Base-by-base conservation (phyloP, 192 early-diverging fungal genomes). In the Gamsiella multidivaricata region DNA sequence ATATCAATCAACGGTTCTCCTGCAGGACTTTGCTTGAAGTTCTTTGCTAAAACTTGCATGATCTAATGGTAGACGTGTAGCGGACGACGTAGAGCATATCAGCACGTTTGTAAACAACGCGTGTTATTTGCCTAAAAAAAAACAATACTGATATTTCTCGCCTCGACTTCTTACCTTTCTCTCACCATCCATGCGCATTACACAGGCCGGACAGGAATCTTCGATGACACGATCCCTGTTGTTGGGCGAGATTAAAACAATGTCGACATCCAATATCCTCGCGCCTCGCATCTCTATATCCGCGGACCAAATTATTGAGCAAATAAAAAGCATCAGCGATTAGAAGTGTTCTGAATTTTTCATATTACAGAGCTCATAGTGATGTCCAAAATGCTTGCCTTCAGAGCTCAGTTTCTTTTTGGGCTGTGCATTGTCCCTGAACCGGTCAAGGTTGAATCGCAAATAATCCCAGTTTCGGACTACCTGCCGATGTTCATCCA, bases 121-220 rank as follows among this genome's bases (percentile, higher is more conserved):
- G n/a, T n/a, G n/a, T n/a, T n/a, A n/a, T n/a, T n/a, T n/a, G n/a
- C n/a, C n/a, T n/a, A n/a, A n/a, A n/a, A n/a, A n/a, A n/a, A n/a
- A n/a, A n/a, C n/a, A n/a, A n/a, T n/a, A n/a, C n/a, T n/a, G n/a
- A n/a, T n/a, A n/a, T n/a, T n/a, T 39, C 9, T 20, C 31, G 5
- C 17, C 9, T 22, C 31, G 10, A 3, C 28, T 41, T 2, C 11
- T 61, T 64, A 78, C 74, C 55, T 65, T 73, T 53, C 70, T 65
- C 26, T 73, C 70, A 37, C 70, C 70, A 59, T 73, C 70, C 74
- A 78, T 78, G 41, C 74, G 74, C 74, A 78, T 78, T 4, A 69
- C 74, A 42, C 74, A 78, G 33, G 74, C 65, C 1, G 65, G 65
- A 32, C 74, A 78, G 22, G 74, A 78, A 25, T 78, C 74, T n/a